Percentiles rank a stretch among this genome's conserved stretches.
phyloP scores from a whole-genome alignment of 495 filamentous ascomycete species.

The Penicillium alfredii region DNA sequence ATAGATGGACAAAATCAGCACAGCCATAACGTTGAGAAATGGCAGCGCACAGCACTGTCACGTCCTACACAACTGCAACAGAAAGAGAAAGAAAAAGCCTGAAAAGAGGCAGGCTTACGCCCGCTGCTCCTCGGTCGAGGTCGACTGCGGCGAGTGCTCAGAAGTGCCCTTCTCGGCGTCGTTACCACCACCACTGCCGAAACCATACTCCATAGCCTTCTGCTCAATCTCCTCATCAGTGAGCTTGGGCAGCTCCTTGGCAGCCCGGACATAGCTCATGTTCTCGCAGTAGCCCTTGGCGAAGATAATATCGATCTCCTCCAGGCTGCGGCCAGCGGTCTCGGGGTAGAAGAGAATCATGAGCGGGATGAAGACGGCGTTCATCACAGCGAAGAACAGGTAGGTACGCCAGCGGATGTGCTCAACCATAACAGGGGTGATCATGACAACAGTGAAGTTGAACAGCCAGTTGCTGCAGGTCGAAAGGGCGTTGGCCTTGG shows the following conservation, averaged over 20 bases:
- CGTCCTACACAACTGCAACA: neutral
- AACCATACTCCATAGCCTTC: constrained; percentile 57
- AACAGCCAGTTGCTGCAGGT: constrained; percentile 77
- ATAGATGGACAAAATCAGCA: constrained; percentile 2
- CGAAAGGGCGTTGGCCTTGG: constrained; percentile 68
- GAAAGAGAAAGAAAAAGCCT: too few relatives aligned
- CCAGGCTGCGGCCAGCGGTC: constrained; percentile 61
- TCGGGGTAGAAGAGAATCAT: constrained; percentile 78
- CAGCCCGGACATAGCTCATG: constrained; percentile 66
- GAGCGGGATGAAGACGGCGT: constrained; percentile 63
- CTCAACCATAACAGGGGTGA: constrained; percentile 66
- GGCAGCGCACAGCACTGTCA: constrained; percentile 18
- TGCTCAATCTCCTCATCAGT: constrained; percentile 57
- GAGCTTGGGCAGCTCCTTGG: constrained; percentile 63
- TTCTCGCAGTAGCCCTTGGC: constrained; percentile 72
- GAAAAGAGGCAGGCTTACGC: constrained; percentile 5
- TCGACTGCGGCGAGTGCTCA: constrained; percentile 5
- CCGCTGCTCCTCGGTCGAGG: constrained; percentile 11
- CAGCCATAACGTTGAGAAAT: constrained; percentile 4
- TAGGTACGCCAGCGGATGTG: constrained; percentile 71
- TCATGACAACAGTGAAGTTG: constrained; percentile 78
- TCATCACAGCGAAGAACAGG: constrained; percentile 69
- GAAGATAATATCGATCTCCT: constrained; percentile 78
- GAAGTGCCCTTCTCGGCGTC: constrained; percentile 27
- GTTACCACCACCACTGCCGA: constrained; percentile 25